phyloP scores from a whole-genome alignment of 2,329 filamentous ascomycete genomes.

The Neocatenulostroma microsporum region DNA sequence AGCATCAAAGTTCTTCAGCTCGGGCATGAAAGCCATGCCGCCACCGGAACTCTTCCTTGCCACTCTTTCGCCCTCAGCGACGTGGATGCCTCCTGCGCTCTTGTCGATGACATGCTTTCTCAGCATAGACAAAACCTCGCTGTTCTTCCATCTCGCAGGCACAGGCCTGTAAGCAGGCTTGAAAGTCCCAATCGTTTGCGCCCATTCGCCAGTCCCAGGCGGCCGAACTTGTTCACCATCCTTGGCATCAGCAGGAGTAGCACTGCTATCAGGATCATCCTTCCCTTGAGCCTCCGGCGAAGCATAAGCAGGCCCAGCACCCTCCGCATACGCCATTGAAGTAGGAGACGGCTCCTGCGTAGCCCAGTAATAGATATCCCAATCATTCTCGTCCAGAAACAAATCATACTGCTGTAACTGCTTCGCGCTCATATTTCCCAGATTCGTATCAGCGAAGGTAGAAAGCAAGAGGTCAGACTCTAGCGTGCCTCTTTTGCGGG shows the following conservation, averaged over 20 bases:
- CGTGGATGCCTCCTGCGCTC: constrained; percentile 52
- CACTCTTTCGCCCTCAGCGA: constrained; percentile 34
- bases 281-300: constrained; percentile 40
- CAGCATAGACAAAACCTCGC: constrained; percentile 68
- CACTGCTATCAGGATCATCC: constrained; percentile 18
- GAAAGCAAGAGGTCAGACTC: constrained; percentile 94
- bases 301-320: constrained; percentile 39
- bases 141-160: constrained; percentile 74
- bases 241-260: constrained; percentile 34
- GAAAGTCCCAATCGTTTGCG: constrained; percentile 90
- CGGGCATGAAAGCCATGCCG: constrained; percentile 45
- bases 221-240: constrained; percentile 48
- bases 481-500: constrained; percentile 88
- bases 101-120: constrained; percentile 69
- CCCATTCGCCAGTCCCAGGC: constrained; percentile 72
- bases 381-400: constrained; percentile 98
- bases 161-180: constrained; percentile 90
- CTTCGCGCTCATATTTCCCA: constrained; percentile 61
- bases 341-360: constrained; percentile 68
- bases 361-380: constrained; percentile 99
- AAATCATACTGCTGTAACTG: constrained; percentile 80
- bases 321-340: constrained; percentile 50
- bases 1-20: constrained; percentile 43
- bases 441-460: constrained; percentile 79
- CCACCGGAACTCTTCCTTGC: constrained; percentile 31